Base-by-base conservation (phyloP, 495 filamentous ascomycete genomes). In the Chaetomium tenue region DNA sequence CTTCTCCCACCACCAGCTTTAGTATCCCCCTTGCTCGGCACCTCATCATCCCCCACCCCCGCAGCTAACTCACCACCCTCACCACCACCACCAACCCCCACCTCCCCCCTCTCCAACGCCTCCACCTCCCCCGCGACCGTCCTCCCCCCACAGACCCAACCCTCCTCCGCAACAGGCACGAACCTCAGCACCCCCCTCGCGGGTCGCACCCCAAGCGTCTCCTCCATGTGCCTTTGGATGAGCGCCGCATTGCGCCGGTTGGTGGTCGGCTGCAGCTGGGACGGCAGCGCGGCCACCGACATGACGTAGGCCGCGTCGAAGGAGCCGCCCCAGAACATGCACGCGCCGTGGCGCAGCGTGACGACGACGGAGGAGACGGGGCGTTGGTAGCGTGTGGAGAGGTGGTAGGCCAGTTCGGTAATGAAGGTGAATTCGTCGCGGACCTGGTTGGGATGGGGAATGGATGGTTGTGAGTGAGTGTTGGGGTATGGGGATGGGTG, bases 191-290 rank as follows among this genome's bases (percentile, higher is more conserved):
- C 76, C 0, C 92, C 91, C 33, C 89, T 81, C 0, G 82, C 75
- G 0, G 86, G 70, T 0, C 72, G 42, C 15, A 96, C 90, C 2
- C 85, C 84, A 9, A 96, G 76, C 5, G 86, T 76, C 9, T 89
- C 86, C 18, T 86, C 78, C 66, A 97, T 78, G 69, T 86, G 88
- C 3, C 77, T 77, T 66, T 91, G 87, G 16, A 94, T 84, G 46
- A 96, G 74, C n/a, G 78, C 81, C 4, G 91, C 87, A 75, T 92
- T 93, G 46, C 92, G 87, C 55, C 89, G 90, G 75, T 97, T 97
- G 44, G 86, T 91, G 4, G 88, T 83, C 0, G 91, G 87, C 23
- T 86, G 86, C 40, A 96, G 78, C 58, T 89, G 79, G 2, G 77
- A 81, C 0, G 88, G 82, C 18, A 94, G 81, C 4, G 91, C 86